These are phyloP conservation scores for Mikania micrantha DNA, from an alignment of 129 eudicot species.

Conservation along the genomic window DNA sequence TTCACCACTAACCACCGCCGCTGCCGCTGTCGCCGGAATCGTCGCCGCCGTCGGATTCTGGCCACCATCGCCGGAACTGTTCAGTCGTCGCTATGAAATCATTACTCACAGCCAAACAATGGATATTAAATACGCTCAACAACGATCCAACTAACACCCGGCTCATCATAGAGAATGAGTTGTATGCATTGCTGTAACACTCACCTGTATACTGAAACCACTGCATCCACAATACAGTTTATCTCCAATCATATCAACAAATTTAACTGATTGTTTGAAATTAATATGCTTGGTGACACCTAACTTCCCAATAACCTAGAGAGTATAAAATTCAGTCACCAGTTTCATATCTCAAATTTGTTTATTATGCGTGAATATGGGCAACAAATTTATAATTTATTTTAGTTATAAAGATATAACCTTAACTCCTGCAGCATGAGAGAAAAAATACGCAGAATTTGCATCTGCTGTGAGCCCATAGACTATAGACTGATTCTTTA, in stretches of 20 bases:
- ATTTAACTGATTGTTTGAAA: constrained; percentile 55
- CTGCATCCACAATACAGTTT: constrained; percentile 76
- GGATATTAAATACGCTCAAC: constrained; percentile 47
- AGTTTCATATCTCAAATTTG: background rate
- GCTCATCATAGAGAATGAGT: constrained; percentile 36
- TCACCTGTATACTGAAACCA: constrained; percentile 59
- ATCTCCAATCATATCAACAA: constrained; percentile 45
- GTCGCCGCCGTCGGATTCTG: no score
- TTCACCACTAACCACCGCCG: no score
- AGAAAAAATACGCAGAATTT: constrained; percentile 46
- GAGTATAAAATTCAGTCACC: constrained; percentile 2
- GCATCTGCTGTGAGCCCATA: constrained; percentile 47
- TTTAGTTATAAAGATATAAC: no score
- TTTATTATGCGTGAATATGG: background rate
- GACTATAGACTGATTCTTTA: constrained; percentile 55
- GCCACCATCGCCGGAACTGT: no score
- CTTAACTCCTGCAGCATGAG: constrained; percentile 69
- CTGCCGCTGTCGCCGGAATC: no score
- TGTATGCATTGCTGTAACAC: background rate
- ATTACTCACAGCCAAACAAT: constrained; percentile 43
- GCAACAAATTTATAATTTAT: background rate
- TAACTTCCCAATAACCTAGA: constrained; percentile 61
- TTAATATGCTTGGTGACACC: constrained; percentile 55
- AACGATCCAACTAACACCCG: constrained; percentile 52
- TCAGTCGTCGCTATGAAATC: no score